Percentiles rank a stretch among this genome's conserved stretches.
Conservation (phyloP, 2,329 filamentous ascomycete species). For the Arthroderma sp. region DNA sequence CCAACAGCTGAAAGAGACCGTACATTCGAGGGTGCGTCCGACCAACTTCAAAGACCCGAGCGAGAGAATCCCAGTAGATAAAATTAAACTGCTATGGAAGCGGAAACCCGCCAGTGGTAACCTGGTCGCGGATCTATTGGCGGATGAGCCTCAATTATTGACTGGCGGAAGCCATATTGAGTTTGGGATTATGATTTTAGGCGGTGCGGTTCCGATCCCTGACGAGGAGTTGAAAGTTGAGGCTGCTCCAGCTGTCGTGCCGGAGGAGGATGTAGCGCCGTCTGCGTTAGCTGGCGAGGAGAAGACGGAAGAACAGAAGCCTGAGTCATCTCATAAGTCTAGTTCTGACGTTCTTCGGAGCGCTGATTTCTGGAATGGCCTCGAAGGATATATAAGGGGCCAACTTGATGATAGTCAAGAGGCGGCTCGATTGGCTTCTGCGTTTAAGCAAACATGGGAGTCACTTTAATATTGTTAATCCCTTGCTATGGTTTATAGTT, state of each 20-base stretch:
- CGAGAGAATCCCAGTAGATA: conserved; percentile 40
- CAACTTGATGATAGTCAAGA: conserved; percentile 57
- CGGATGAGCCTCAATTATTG: conserved; percentile 36
- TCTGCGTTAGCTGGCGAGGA: conserved; percentile 6
- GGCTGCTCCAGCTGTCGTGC: conserved; percentile 15
- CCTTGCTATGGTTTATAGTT: background rate
- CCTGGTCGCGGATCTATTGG: conserved; percentile 59
- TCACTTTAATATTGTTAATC: conserved; percentile 6
- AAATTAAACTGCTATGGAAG: conserved; percentile 73
- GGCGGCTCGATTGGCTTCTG: conserved; percentile 49
- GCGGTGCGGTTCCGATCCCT: conserved; percentile 43
- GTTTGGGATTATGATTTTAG: conserved; percentile 79
- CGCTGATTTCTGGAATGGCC: conserved; percentile 73
- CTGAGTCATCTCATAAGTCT: conserved; percentile 18
- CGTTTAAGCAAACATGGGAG: conserved; percentile 63
- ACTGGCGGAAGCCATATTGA: conserved; percentile 44
- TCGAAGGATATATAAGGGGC: conserved; percentile 68
- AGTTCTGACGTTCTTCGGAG: conserved; percentile 46
- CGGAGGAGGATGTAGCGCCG: conserved; percentile 6
- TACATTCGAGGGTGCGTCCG: conserved; percentile 44
- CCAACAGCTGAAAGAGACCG: conserved; percentile 60
- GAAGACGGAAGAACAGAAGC: background rate
- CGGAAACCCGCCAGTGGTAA: conserved; percentile 80
- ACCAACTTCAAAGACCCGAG: conserved; percentile 36
- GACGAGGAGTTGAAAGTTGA: conserved; percentile 18